Conservation (phyloP, 768 basidiomycete genomes). For the Coprinopsis marcescibilis region DNA sequence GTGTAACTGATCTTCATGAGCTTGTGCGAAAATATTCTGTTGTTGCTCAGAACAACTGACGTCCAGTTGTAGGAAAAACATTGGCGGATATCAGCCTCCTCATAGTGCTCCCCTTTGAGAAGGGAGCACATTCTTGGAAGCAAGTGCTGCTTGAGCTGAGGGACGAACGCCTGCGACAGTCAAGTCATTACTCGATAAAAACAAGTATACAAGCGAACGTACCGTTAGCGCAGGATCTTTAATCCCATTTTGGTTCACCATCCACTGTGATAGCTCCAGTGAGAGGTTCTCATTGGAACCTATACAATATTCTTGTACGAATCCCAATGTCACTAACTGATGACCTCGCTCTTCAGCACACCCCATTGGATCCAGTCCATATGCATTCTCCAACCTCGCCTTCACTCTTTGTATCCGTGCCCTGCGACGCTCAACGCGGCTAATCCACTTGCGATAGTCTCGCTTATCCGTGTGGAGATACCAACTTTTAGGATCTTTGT, state of each 20-base stretch:
- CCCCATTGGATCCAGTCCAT: neutral
- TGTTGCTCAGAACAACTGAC: neutral
- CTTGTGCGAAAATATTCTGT: neutral
- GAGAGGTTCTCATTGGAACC: no score
- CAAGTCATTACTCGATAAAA: neutral
- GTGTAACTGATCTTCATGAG: conserved; percentile 4
- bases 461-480: neutral
- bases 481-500: neutral
- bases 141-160: neutral
- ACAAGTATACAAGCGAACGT: neutral
- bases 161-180: neutral
- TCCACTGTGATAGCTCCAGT: neutral
- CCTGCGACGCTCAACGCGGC: neutral
- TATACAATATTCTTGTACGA: no score
- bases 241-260: neutral
- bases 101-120: neutral
- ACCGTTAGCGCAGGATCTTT: neutral
- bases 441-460: neutral
- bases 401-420: neutral
- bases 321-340: neutral
- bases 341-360: neutral
- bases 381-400: neutral
- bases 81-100: neutral
- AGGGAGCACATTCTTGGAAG: neutral
- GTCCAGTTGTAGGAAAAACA: neutral